Evolutionary conservation across 2,329 filamentous ascomycete species (phyloP).

Genomic region (Albifimbria verrucaria): DNA sequence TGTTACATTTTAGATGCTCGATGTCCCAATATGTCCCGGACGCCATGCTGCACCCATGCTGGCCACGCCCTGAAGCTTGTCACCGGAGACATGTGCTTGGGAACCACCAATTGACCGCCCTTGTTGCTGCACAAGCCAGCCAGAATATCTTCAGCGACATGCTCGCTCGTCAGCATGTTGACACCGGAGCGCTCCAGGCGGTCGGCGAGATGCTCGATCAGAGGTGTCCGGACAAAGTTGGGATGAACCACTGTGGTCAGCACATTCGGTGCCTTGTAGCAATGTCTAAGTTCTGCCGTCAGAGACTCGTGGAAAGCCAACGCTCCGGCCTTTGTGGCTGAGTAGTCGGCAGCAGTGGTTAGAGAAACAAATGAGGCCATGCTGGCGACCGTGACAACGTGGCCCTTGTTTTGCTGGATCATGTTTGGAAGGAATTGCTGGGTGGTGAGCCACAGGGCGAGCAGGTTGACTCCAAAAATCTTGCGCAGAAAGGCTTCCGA

Average conservation of each 20-base stretch:
- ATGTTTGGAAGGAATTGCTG: slow-evolving; percentile 66
- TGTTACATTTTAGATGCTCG: neutral
- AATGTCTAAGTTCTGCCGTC: slow-evolving; percentile 49
- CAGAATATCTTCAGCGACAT: slow-evolving; percentile 40
- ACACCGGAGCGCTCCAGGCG: slow-evolving; percentile 24
- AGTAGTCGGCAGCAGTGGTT: slow-evolving; percentile 64
- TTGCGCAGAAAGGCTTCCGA: slow-evolving; percentile 54
- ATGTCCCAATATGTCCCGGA: slow-evolving; percentile 25
- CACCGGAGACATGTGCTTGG: slow-evolving; percentile 18
- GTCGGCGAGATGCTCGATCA: slow-evolving; percentile 31
- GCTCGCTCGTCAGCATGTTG: slow-evolving; percentile 25
- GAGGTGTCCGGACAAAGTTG: slow-evolving; percentile 46
- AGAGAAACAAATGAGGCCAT: slow-evolving; percentile 58
- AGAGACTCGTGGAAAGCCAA: slow-evolving; percentile 66
- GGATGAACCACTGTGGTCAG: slow-evolving; percentile 63
- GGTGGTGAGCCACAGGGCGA: slow-evolving; percentile 61
- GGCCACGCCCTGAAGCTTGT: slow-evolving; percentile 38
- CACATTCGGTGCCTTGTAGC: slow-evolving; percentile 59
- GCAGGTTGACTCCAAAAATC: slow-evolving; percentile 66
- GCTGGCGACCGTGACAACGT: slow-evolving; percentile 68
- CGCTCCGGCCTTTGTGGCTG: slow-evolving; percentile 61
- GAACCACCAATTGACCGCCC: slow-evolving; percentile 45
- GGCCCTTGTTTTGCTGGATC: slow-evolving; percentile 62
- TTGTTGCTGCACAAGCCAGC: slow-evolving; percentile 40
- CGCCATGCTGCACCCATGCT: slow-evolving; percentile 29